Percentiles rank a stretch among this genome's conserved stretches.
Conservation (phyloP, 192 early-diverging fungal species). For the Coemansia sp. region DNA sequence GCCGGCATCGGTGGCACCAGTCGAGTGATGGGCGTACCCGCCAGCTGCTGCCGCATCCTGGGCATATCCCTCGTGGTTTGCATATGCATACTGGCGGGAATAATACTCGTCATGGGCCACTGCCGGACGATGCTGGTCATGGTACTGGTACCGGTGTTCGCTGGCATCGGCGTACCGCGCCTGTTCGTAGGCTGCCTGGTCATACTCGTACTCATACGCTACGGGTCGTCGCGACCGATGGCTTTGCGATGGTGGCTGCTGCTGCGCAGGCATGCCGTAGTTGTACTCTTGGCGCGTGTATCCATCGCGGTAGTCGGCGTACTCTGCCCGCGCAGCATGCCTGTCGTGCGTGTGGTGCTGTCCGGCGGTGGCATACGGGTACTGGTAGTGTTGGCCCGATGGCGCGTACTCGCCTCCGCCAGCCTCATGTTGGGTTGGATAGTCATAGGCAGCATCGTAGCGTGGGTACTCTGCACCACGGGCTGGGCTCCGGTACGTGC, state of each 20-base stretch:
- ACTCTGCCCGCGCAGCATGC: constrained; percentile 10
- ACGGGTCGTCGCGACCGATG: constrained; percentile 4
- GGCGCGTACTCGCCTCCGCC: constrained; percentile 14
- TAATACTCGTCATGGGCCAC: constrained; percentile 35
- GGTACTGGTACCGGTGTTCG: constrained; percentile 12
- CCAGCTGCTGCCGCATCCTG: neutral
- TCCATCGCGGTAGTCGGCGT: constrained; percentile 37
- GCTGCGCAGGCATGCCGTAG: constrained; percentile 17
- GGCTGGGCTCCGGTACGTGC: constrained; percentile 9
- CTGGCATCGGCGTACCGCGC: constrained; percentile 16
- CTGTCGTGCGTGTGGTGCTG: neutral
- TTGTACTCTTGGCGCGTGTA: constrained; percentile 34
- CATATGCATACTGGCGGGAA: constrained; percentile 15
- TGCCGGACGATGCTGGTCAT: constrained; percentile 13
- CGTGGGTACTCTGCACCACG: constrained; percentile 24
- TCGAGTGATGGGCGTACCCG: constrained; percentile 12
- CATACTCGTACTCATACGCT: constrained; percentile 40
- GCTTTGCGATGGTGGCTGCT: constrained; percentile 4
- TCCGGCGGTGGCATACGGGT: constrained; percentile 13
- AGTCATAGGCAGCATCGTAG: constrained; percentile 25
- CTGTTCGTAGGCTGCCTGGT: constrained; percentile 14
- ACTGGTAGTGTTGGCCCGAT: constrained; percentile 14
- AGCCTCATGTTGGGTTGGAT: constrained; percentile 14
- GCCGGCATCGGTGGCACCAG: neutral
- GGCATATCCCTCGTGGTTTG: neutral